These are phyloP conservation scores for Diversispora eburnea DNA, from an alignment of 192 early-diverging fungal genomes.

Conservation along the genomic window DNA sequence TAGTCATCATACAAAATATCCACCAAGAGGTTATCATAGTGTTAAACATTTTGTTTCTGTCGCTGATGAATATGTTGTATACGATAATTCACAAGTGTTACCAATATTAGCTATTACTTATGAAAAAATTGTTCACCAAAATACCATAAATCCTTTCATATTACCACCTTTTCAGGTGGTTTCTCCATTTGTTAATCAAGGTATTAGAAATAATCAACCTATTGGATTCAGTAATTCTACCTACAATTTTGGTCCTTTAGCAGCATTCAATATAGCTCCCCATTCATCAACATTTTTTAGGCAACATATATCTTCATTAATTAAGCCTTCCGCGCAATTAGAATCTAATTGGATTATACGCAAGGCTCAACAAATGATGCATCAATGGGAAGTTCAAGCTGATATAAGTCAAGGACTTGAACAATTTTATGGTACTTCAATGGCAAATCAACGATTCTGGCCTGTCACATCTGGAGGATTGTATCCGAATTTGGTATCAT, in stretches of 20 bases:
- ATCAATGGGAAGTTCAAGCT: conserved; percentile 4
- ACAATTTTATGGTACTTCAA: background rate
- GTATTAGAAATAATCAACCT: too few relatives aligned
- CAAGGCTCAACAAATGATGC: conserved; percentile 7
- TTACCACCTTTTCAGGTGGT: background rate
- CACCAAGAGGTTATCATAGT: conserved; percentile 6
- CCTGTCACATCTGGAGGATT: background rate
- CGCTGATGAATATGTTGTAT: conserved; percentile 22
- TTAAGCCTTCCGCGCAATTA: background rate
- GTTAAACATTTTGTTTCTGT: conserved; percentile 21
- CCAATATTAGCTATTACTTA: conserved; percentile 14
- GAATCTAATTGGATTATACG: background rate
- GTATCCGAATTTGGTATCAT: conserved; percentile 4
- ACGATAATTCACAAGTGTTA: conserved; percentile 2
- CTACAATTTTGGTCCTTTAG: background rate
- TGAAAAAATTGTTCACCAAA: background rate
- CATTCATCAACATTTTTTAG: background rate
- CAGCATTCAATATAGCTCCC: background rate
- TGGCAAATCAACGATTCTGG: conserved; percentile 18
- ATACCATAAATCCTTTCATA: background rate
- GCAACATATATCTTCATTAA: background rate
- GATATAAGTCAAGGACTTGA: background rate
- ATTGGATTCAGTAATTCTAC: too few relatives aligned
- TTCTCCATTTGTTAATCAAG: too few relatives aligned
- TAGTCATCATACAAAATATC: conserved; percentile 6